Percentiles rank a stretch among this genome's conserved stretches.
Conservation (phyloP, 177 flowering plant genomes). For the Telopea speciosissima region DNA sequence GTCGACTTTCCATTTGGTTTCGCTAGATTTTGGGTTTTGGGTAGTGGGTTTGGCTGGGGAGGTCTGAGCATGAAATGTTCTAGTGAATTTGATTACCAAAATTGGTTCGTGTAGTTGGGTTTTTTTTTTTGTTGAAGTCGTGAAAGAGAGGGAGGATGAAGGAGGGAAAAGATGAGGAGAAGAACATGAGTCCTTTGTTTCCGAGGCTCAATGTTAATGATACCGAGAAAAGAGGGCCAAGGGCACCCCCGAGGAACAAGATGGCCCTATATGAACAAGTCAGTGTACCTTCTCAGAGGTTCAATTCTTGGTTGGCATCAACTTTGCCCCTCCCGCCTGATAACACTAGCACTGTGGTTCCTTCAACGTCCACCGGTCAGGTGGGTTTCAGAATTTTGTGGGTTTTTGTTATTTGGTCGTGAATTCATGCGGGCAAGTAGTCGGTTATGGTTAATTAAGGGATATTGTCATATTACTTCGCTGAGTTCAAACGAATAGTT, state of each 20-base stretch:
- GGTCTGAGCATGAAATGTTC: not conserved
- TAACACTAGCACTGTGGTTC: constrained; percentile 17
- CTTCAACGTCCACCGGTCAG: constrained; percentile 31
- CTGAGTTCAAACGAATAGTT: not conserved
- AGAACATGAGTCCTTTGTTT: constrained; percentile 44
- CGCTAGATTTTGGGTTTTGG: not conserved
- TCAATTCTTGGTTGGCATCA: constrained; percentile 24
- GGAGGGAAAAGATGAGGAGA: constrained; percentile 53
- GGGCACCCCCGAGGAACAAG: constrained; percentile 86
- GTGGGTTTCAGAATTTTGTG: constrained; percentile 22
- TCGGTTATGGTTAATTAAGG: not conserved
- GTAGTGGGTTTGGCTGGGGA: constrained; percentile 7
- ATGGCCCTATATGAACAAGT: constrained; percentile 76
- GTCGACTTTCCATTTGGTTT: constrained; percentile 7
- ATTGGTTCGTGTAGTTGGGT: constrained; percentile 3
- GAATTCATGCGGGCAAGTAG: not conserved
- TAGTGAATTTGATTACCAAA: not conserved
- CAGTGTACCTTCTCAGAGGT: constrained; percentile 56
- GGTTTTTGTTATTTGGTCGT: not conserved
- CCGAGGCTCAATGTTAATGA: constrained; percentile 76
- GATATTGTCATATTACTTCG: not conserved
- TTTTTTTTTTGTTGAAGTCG: constrained; percentile 1
- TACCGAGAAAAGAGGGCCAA: constrained; percentile 69
- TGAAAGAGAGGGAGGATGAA: constrained; percentile 30
- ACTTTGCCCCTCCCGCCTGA: constrained; percentile 21